A percentile compares a stretch with the other conserved stretches of the same genome.
phyloP scores from a whole-genome alignment of 108 stramenopile species.

The Cyclotella cryptica region DNA sequence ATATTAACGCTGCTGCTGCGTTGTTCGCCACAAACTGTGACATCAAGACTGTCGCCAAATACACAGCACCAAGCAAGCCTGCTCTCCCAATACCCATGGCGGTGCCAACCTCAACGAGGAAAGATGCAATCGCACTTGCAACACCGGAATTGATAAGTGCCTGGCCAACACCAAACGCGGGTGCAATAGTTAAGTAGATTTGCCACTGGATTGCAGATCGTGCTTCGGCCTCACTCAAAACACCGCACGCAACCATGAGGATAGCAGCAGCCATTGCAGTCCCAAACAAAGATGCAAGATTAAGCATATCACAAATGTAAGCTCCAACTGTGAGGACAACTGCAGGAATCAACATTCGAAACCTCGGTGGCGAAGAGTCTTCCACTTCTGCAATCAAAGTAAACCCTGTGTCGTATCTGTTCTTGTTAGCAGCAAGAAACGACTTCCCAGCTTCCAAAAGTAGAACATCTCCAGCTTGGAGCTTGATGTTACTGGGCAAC shows the following conservation, averaged over 20 bases:
- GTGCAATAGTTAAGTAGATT: constrained; percentile 78
- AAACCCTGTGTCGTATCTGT: constrained; percentile 70
- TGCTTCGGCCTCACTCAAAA: constrained; percentile 83
- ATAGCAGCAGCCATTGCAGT: constrained; percentile 64
- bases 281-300: constrained; percentile 64
- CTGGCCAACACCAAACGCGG: constrained; percentile 82
- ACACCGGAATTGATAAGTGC: constrained; percentile 85
- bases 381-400: constrained; percentile 81
- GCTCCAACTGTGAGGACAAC: constrained; percentile 63
- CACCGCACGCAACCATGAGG: constrained; percentile 71
- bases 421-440: constrained; percentile 64
- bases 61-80: constrained; percentile 82
- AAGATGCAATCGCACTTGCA: constrained; percentile 67
- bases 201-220: constrained; percentile 87
- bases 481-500: constrained; percentile 80
- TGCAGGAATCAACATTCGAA: constrained; percentile 69
- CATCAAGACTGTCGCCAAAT: constrained; percentile 85
- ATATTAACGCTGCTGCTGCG: constrained; percentile 88
- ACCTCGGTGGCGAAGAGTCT: constrained; percentile 82
- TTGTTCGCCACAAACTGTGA: constrained; percentile 87
- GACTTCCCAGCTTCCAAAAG: constrained; percentile 86
- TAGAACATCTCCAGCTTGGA: constrained; percentile 85
- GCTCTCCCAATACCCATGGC: constrained; percentile 67
- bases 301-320: constrained; percentile 49
- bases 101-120: constrained; percentile 59